These are phyloP conservation scores for Saccharomycopsis sp. DNA, from an alignment of 805 yeast species.

Conservation along the genomic window DNA sequence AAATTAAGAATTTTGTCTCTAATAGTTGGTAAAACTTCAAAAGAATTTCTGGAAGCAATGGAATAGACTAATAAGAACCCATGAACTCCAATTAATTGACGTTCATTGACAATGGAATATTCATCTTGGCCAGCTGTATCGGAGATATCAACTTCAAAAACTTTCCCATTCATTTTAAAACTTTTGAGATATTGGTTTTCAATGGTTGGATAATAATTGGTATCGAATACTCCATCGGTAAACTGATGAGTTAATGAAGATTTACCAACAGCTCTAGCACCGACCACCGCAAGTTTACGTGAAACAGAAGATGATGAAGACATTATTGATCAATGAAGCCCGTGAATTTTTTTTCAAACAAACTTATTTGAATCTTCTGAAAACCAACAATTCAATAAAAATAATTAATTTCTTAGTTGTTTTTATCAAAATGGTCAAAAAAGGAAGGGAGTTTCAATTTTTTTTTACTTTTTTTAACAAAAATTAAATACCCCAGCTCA, in stretches of 20 bases:
- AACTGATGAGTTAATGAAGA: conserved; percentile 77
- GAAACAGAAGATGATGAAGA: conserved; percentile 24
- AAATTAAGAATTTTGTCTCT: conserved; percentile 77
- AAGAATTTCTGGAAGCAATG: conserved; percentile 66
- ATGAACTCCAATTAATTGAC: conserved; percentile 69
- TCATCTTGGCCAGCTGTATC: conserved; percentile 96
- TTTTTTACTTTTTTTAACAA: too few relatives aligned
- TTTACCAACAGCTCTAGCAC: conserved; percentile 81
- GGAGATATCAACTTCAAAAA: conserved; percentile 71
- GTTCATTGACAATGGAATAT: conserved; percentile 68
- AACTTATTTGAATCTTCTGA: too few relatives aligned
- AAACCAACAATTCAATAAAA: too few relatives aligned
- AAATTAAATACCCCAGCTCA: too few relatives aligned
- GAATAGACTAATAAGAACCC: conserved; percentile 79
- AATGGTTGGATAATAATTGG: conserved; percentile 83
- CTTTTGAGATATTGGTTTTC: conserved; percentile 74
- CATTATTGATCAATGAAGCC: too few relatives aligned
- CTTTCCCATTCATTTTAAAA: conserved; percentile 58
- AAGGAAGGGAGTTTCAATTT: too few relatives aligned
- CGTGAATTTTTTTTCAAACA: too few relatives aligned
- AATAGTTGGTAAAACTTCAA: conserved; percentile 64
- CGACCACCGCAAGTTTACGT: conserved; percentile 77
- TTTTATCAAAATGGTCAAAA: too few relatives aligned
- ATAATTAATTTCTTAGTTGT: too few relatives aligned
- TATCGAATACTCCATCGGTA: conserved; percentile 82